phyloP scores from a whole-genome alignment of 139 green algal genomes.

The Asterochloris sp. region DNA sequence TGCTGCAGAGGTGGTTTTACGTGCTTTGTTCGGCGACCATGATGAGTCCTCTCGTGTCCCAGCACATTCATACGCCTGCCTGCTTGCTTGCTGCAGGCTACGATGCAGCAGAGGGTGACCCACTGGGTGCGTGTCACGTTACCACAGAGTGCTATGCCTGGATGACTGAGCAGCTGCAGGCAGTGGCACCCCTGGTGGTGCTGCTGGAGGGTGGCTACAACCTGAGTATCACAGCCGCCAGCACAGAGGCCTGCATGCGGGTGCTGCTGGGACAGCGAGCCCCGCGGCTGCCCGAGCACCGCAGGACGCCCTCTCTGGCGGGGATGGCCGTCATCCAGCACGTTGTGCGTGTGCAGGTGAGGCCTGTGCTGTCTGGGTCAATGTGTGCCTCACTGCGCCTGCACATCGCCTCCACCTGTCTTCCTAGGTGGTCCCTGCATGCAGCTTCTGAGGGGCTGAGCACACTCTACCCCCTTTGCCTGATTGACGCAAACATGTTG shows the following conservation, averaged over 20 bases:
- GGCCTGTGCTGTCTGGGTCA: not conserved
- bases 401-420: not conserved
- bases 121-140: constrained; percentile 48
- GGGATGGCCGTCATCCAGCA: constrained; percentile 25
- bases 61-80: too few species aligned
- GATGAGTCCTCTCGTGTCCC: too few species aligned
- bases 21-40: too few species aligned
- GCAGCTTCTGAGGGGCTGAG: too few species aligned
- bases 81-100: not conserved
- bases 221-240: constrained; percentile 51
- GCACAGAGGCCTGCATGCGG: constrained; percentile 61
- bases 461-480: too few species aligned
- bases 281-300: constrained; percentile 10
- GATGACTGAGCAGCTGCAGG: constrained; percentile 57
- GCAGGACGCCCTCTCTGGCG: constrained; percentile 4
- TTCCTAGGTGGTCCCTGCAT: too few species aligned
- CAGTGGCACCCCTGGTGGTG: constrained; percentile 54
- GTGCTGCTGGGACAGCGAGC: constrained; percentile 63
- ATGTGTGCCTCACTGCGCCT: not conserved
- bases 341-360: constrained; percentile 20
- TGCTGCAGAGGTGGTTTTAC: too few species aligned
- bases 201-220: constrained; percentile 82
- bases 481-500: too few species aligned
- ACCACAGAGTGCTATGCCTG: constrained; percentile 59
- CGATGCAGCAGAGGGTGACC: not conserved